A percentile compares a stretch with the other conserved stretches of the same genome.
phyloP scores from a whole-genome alignment of 768 basidiomycete genomes.

The Kwoniella mangroviensis region DNA sequence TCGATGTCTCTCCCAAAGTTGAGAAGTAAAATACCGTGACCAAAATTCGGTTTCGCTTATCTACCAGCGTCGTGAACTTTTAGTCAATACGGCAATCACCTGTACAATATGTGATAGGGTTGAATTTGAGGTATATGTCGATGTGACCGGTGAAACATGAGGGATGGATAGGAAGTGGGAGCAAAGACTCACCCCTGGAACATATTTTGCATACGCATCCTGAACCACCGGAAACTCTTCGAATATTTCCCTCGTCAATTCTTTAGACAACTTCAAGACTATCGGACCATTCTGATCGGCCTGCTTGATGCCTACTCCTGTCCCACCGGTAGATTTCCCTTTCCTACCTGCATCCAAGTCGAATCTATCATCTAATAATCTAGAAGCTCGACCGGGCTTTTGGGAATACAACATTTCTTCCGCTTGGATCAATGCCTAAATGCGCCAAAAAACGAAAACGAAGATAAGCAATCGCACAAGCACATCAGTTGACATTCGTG shows the following conservation, averaged over 20 bases:
- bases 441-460: slow-evolving; percentile 17
- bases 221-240: slow-evolving; percentile 96
- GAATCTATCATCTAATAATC: slow-evolving; percentile 57
- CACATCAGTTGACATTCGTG: background rate
- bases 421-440: slow-evolving; percentile 48
- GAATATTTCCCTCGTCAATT: slow-evolving; percentile 93
- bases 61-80: slow-evolving; percentile 59
- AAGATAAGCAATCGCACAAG: too few relatives aligned
- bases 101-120: too few relatives aligned
- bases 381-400: slow-evolving; percentile 55
- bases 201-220: slow-evolving; percentile 88
- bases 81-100: too few relatives aligned
- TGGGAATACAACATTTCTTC: slow-evolving; percentile 54
- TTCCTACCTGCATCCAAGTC: slow-evolving; percentile 77
- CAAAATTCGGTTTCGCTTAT: slow-evolving; percentile 91
- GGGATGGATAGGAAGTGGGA: slow-evolving; percentile 4
- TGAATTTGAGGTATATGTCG: too few relatives aligned
- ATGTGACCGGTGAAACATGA: too few relatives aligned
- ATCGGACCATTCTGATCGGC: slow-evolving; percentile 69
- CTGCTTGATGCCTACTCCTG: slow-evolving; percentile 64
- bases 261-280: slow-evolving; percentile 49
- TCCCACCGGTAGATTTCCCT: slow-evolving; percentile 70
- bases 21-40: slow-evolving; percentile 95
- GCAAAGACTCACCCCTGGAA: slow-evolving; percentile 67
- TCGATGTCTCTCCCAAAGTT: slow-evolving; percentile 90